Evolutionary conservation across 768 basidiomycete genomes (phyloP), one percentile per base, ranked within the genome.

Genomic region (Saitozyma sp.): DNA sequence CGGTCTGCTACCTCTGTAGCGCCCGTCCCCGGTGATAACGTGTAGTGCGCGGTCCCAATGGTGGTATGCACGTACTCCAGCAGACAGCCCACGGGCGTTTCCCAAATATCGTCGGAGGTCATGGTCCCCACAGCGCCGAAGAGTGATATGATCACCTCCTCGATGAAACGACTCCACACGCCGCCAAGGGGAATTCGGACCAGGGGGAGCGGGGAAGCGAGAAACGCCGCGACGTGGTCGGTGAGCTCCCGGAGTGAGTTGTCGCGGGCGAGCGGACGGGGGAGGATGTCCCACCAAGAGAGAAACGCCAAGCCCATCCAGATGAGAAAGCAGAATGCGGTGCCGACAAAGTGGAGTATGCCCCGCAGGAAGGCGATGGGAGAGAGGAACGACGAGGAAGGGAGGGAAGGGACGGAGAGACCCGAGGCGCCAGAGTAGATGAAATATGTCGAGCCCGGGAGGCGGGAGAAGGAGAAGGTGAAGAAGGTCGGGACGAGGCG

Each of bases 81-180:
- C 59, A 89, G 80, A 64, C 87, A 85, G 55, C 86, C 85, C 0
- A 85, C 83, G 1, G 88, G 89, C 69, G 89, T 84, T 0, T 80
- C 75, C 54, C 83, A 76, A 0, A 89, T 81, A 61, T 85, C 85
- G 9, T 83, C 80, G 48, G 82, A 82, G 0, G 86, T 82, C 4
- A 87, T 85, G 0, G 89, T 89, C 61, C 88, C 88, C 4, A 90
- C 85, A 0, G 87, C 88, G 19, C 88, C 88, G 71, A 89, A 88
- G 43, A 90, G 72, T 0, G 88, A 88, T 0, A 86, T 69, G 50
- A 90, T 73, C 0, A 89, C 80, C 19, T 81, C 81, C 6, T 82
- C 75, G 11, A 84, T 80, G 74, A 89, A 89, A 10, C 77, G 13
- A 64, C 66, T 11, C 86, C 87, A 88, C 0, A 80, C 72, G 10